A percentile compares a stretch with the other conserved stretches of the same genome.
phyloP scores from a whole-genome alignment of 768 basidiomycete genomes.

The Tricholoma terreum region DNA sequence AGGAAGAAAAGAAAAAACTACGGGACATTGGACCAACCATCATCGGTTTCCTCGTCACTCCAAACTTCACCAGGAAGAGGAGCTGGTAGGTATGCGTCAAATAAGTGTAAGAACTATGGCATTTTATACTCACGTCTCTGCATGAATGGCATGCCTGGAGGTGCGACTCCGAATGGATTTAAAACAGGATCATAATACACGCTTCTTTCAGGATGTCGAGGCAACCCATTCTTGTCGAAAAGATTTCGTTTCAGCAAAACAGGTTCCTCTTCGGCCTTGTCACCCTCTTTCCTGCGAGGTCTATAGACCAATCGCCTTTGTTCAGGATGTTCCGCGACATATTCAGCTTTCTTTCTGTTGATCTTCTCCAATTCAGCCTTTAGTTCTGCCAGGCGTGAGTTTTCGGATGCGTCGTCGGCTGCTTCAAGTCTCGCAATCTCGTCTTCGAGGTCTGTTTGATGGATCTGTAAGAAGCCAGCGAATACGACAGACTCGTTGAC shows the following conservation, averaged over 20 bases:
- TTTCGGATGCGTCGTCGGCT: conserved; percentile 40
- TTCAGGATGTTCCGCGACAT: conserved; percentile 91
- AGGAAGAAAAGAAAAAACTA: conserved; percentile 4
- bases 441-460: conserved; percentile 66
- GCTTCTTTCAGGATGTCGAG: conserved; percentile 87
- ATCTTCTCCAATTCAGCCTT: conserved; percentile 78
- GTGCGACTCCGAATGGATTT: conserved; percentile 92
- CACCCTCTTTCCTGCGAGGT: conserved; percentile 45
- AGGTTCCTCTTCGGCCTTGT: conserved; percentile 37
- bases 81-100: conserved; percentile 35
- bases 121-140: conserved; percentile 69
- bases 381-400: conserved; percentile 65
- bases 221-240: conserved; percentile 82
- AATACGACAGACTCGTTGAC: conserved; percentile 8
- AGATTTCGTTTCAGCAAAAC: conserved; percentile 52
- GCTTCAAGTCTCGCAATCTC: conserved; percentile 71
- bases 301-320: conserved; percentile 82
- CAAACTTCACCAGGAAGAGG: conserved; percentile 59
- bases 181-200: conserved; percentile 90
- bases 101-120: not conserved
- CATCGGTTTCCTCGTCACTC: conserved; percentile 58
- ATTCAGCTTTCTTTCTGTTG: conserved; percentile 86
- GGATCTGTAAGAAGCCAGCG: not conserved
- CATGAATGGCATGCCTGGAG: conserved; percentile 95
- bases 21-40: conserved; percentile 23